Evolutionary conservation across 306 rosid genomes (phyloP), one percentile per base, ranked within the genome.

Genomic region (Begonia peltatifolia): DNA sequence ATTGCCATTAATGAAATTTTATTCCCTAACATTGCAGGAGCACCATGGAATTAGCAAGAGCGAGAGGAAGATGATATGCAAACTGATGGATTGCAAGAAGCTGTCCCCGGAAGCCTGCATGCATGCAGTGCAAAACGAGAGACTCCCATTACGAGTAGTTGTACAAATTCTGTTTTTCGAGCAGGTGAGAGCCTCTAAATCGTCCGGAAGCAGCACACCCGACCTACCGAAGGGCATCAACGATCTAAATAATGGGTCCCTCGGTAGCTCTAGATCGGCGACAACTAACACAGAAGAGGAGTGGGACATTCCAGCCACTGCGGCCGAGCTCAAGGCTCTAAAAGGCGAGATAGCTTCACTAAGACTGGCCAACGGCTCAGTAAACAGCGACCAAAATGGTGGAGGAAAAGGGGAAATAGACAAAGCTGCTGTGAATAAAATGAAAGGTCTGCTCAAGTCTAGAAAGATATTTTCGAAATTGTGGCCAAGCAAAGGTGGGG

Each of bases 91-190:
- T 71, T 86, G 95, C 82, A 71, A 74, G 64, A 92, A 73, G 63
- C 76, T 92, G 14, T 92, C 99, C 0, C 88, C 63, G 6, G 99
- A 92, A 11, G 99, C 99, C 0, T 86, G 94, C 66, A 52, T 83
- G 83, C 99, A 92, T 16, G 99, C 93, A 0, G 86, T 92, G 60
- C 99, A 86, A 68, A 92, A 92, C 5, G 99, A 92, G 85, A 77
- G 99, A 66, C 88, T 92, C 6, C 99, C 99, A 0, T 54, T 87
- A 69, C 93, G 99, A 0, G 94, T 92, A 11, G 93, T 92, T 9
- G 99, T 92, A 75, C 99, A 92, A 74, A 87, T 92, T 58, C 84
- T 92, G 57, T 86, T 79, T 54, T 92, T 92, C 10, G 99, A 86
- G 84, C 99, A 92, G 62, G 84, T 86, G 13, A 77, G 96, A 60